Evolutionary conservation across 2,329 filamentous ascomycete genomes (phyloP), one percentile per base, ranked within the genome.

Genomic region (Aspergillus tanneri): DNA sequence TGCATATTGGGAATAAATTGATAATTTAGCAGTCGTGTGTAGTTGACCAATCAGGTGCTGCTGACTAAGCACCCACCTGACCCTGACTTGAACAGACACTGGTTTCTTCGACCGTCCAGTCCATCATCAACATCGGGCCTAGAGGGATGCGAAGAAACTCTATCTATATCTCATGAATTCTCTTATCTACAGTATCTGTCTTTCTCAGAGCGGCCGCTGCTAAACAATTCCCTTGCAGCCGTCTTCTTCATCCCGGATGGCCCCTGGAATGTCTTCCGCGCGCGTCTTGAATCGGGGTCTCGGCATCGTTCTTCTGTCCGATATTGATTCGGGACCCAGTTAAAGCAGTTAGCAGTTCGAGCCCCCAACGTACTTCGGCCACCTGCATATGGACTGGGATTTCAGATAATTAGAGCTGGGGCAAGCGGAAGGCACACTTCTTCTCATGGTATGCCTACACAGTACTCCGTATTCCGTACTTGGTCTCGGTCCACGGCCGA

Each of bases 171-270:
- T 18, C 14, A n/a, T n/a, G n/a, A n/a, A n/a, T n/a, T n/a, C 11
- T 5, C 30, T 12, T n/a, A 34, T 34, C 30, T 34, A 34, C 4
- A 16, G 12, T 18, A 34, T 9, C 19, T 18, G 6, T 9, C 14
- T 19, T 16, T 3, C 11, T 10, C 14, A 32, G 14, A 18, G 14
- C 19, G 11, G 11, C n/a, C 7, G 34, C 35, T 36, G 43, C 43
- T 34, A 45, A 45, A 34, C 23, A 12, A 37, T 27, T 38, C 22
- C 23, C 34, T 34, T 45, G 46, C 40, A 30, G 40, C 46, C 39
- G 46, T 48, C 46, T 39, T 48, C 40, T 43, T 48, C 46, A 43
- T 43, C 46, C 46, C 46, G 46, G 16, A 18, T 48, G 46, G 46
- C 40, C 46, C 46, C 37, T 30, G 21, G 46, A 40, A 48, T 48